These are phyloP conservation scores for Xylariaceae sp. DNA, from an alignment of 2,329 filamentous ascomycete genomes.

Conservation along the genomic window DNA sequence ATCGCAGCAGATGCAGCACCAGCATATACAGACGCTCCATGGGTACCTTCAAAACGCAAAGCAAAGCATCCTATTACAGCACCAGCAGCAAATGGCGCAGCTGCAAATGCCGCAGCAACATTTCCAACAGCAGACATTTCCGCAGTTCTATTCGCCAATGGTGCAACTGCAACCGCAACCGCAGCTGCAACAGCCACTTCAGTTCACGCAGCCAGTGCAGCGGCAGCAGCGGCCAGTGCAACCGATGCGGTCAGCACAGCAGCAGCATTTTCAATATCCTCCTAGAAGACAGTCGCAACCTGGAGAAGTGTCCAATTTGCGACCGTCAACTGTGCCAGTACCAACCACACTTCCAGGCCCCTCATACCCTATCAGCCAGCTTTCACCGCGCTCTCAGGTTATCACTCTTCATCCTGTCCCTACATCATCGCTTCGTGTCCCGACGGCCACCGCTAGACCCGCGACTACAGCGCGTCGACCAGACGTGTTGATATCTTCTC, in stretches of 20 bases:
- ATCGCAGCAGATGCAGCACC: background rate
- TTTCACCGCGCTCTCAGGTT: slow-evolving; percentile 11
- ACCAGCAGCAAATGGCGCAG: slow-evolving; percentile 11
- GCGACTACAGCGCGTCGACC: background rate
- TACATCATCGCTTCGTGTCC: background rate
- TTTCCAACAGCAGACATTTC: slow-evolving; percentile 13
- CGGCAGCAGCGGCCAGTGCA: slow-evolving; percentile 2
- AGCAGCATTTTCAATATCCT: slow-evolving; percentile 7
- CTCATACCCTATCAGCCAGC: background rate
- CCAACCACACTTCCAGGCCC: background rate
- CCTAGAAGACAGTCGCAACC: slow-evolving; percentile 10
- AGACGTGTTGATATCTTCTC: slow-evolving; percentile 2
- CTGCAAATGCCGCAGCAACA: slow-evolving; percentile 3
- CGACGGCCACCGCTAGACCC: background rate
- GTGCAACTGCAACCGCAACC: slow-evolving; percentile 3
- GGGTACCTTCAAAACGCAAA: background rate
- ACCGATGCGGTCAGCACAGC: background rate
- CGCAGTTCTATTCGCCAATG: slow-evolving; percentile 11
- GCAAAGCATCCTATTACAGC: background rate
- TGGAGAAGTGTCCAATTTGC: slow-evolving; percentile 5
- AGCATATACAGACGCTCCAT: background rate
- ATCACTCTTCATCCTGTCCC: background rate
- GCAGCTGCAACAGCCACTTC: slow-evolving; percentile 10
- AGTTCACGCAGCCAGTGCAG: slow-evolving; percentile 10
- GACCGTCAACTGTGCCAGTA: slow-evolving; percentile 7